Conservation (phyloP, 306 rosid genomes). For the Lithocarpus polystachyus region DNA sequence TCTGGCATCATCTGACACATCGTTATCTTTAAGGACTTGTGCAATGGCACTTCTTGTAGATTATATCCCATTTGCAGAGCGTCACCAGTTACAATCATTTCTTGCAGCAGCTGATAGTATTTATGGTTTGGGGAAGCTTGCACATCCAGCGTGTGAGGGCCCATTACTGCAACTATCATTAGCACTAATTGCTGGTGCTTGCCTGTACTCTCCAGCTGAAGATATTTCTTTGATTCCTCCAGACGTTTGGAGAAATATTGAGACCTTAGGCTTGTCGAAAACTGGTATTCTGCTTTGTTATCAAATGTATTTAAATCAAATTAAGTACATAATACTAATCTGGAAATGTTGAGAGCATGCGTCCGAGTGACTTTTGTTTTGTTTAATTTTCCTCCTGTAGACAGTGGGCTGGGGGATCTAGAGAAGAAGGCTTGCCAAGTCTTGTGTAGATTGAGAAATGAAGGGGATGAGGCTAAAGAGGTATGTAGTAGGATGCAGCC, state of each 20-base stretch:
- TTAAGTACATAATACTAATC: conserved; percentile 2
- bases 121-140: conserved; percentile 51
- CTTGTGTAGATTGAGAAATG: conserved; percentile 66
- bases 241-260: conserved; percentile 71
- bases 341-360: conserved; percentile 7
- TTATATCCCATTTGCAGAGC: conserved; percentile 76
- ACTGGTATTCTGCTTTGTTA: conserved; percentile 45
- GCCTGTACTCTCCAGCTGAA: conserved; percentile 69
- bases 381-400: conserved; percentile 38
- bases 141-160: conserved; percentile 60
- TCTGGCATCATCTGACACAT: conserved; percentile 68
- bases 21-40: conserved; percentile 53
- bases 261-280: conserved; percentile 55
- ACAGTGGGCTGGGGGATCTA: conserved; percentile 61
- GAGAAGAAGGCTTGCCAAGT: conserved; percentile 81
- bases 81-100: conserved; percentile 67
- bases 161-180: conserved; percentile 71
- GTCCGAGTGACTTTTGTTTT: not conserved
- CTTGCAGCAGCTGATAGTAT: conserved; percentile 68
- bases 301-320: conserved; percentile 6
- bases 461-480: conserved; percentile 77
- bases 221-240: conserved; percentile 81
- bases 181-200: conserved; percentile 76
- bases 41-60: conserved; percentile 74
- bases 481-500: conserved; percentile 38